phyloP scores from a whole-genome alignment of 2,329 filamentous ascomycete species.

The Hyphodiscus sp. region DNA sequence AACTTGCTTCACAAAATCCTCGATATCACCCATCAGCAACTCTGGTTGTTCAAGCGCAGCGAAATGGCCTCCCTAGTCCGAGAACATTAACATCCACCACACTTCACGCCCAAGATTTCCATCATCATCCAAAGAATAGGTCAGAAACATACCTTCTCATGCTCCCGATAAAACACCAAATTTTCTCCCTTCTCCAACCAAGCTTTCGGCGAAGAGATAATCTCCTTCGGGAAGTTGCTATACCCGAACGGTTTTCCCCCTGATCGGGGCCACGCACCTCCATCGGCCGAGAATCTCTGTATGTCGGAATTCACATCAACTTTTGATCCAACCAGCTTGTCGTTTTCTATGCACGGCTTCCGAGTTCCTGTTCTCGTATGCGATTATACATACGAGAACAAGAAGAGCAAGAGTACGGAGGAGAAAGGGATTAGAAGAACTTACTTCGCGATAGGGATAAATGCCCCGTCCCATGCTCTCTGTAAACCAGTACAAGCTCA shows the following conservation, averaged over 20 bases:
- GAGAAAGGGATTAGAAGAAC: neutral
- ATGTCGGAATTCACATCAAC: neutral
- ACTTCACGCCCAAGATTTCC: conserved; percentile 5
- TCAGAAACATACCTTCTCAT: conserved; percentile 16
- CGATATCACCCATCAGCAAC: conserved; percentile 33
- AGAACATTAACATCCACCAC: neutral
- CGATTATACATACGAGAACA: too few species aligned
- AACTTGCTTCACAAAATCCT: conserved; percentile 1
- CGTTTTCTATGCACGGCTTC: neutral
- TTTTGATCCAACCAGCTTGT: neutral
- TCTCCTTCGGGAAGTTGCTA: conserved; percentile 38
- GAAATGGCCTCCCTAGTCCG: conserved; percentile 44
- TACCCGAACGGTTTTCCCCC: conserved; percentile 38
- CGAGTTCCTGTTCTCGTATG: too few species aligned
- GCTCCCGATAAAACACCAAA: conserved; percentile 32
- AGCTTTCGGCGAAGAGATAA: conserved; percentile 33
- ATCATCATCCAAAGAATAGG: neutral
- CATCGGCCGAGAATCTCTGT: neutral
- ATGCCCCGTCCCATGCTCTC: conserved; percentile 41
- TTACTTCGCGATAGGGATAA: conserved; percentile 37
- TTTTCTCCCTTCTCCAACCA: conserved; percentile 33
- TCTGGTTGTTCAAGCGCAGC: conserved; percentile 40
- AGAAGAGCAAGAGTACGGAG: neutral
- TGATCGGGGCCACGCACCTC: neutral
- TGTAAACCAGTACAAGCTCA: conserved; percentile 51